Conservation (phyloP, 768 basidiomycete genomes). For the Cantharellus anzutake region DNA sequence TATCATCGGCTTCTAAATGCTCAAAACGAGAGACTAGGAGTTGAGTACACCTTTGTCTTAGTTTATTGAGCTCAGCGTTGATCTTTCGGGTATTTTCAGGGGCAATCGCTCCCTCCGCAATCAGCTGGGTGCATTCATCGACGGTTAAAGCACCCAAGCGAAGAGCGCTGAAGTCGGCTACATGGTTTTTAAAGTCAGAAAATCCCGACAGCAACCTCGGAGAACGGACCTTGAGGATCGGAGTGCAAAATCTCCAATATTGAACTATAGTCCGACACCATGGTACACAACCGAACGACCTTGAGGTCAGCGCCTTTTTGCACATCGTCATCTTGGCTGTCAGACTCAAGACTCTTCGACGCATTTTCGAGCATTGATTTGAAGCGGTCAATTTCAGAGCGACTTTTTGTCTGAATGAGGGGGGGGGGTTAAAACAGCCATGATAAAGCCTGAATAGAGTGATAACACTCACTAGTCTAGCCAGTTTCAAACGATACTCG, state of each 20-base stretch:
- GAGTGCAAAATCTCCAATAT: too few relatives aligned
- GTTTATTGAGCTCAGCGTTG: not conserved
- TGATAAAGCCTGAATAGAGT: conserved; percentile 19
- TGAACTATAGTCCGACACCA: too few relatives aligned
- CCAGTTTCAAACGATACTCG: conserved; percentile 53
- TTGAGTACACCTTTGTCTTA: not conserved
- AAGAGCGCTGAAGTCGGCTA: not conserved
- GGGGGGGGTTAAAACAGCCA: conserved; percentile 1
- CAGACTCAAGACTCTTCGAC: not conserved
- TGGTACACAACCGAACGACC: too few relatives aligned
- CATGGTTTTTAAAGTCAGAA: not conserved
- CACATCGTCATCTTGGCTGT: too few relatives aligned
- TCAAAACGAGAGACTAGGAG: not conserved
- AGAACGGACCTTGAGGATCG: too few relatives aligned
- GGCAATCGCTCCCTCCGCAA: not conserved
- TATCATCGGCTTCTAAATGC: not conserved
- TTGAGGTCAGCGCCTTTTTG: too few relatives aligned
- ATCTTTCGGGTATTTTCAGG: not conserved
- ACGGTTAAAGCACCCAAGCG: not conserved
- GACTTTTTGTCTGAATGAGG: conserved; percentile 3
- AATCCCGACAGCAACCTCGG: too few relatives aligned
- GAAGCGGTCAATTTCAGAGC: conserved; percentile 8
- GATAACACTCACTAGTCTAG: conserved; percentile 33
- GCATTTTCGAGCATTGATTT: conserved; percentile 4
- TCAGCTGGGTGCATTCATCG: not conserved